phyloP scores from a whole-genome alignment of 305 asterid species.

The Coffea humblotiana region DNA sequence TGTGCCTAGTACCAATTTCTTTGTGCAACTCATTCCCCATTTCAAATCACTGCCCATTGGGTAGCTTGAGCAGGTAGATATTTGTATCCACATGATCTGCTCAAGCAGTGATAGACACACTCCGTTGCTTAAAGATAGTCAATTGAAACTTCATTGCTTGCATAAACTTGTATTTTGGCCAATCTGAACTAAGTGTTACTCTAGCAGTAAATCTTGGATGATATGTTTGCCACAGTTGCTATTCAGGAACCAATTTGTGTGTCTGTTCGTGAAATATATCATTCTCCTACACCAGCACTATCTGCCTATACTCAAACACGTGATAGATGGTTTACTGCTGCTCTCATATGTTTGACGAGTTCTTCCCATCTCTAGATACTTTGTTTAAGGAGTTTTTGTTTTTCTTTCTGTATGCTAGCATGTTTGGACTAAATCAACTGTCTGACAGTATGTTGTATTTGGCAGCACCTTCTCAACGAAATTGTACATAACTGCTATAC shows the following conservation, averaged over 20 bases:
- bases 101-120: not conserved
- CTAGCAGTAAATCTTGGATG: not conserved
- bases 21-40: not conserved
- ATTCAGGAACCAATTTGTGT: not conserved
- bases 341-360: conserved; percentile 14
- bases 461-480: conserved; percentile 53
- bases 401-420: not conserved
- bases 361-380: not conserved
- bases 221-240: not conserved
- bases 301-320: not conserved
- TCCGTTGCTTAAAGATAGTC: no score
- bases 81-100: not conserved
- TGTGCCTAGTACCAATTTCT: not conserved
- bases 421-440: conserved; percentile 16
- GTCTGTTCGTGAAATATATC: not conserved
- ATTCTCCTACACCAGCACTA: not conserved
- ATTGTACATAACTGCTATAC: conserved; percentile 46
- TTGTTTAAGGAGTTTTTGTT: not conserved
- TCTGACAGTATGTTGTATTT: conserved; percentile 27
- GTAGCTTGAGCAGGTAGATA: not conserved
- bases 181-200: not conserved
- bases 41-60: not conserved
- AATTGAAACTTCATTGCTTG: not conserved
- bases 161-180: not conserved
- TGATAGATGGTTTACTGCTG: not conserved